Conservation (phyloP, 2,329 filamentous ascomycete species). For the Onygenales sp. region DNA sequence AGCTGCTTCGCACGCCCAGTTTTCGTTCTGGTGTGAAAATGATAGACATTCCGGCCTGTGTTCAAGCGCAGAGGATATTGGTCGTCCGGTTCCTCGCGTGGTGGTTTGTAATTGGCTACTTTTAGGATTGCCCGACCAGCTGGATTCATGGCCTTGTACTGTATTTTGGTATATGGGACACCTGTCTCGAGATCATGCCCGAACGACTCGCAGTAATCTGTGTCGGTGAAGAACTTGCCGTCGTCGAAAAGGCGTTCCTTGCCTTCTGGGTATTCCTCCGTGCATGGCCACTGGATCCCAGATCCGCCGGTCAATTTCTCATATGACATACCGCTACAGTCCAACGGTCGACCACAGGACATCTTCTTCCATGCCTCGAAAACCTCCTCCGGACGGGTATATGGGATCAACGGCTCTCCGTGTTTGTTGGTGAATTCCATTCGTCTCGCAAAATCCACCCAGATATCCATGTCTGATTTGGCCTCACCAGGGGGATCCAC, state of each 20-base stretch:
- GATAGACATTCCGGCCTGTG: constrained; percentile 25
- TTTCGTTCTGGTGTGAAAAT: constrained; percentile 31
- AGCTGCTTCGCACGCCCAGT: constrained; percentile 24
- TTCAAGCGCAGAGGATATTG: constrained; percentile 25
- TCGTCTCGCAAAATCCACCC: constrained; percentile 23
- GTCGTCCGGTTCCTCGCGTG: constrained; percentile 20
- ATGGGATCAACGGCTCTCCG: constrained; percentile 22
- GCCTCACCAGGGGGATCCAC: constrained; percentile 30
- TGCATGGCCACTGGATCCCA: constrained; percentile 32
- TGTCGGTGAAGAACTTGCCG: constrained; percentile 26
- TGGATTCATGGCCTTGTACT: constrained; percentile 24
- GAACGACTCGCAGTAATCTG: constrained; percentile 27
- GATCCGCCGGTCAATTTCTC: constrained; percentile 26
- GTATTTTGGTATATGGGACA: constrained; percentile 19
- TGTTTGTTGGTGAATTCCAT: constrained; percentile 29
- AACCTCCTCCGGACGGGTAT: constrained; percentile 21
- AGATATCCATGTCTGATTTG: constrained; percentile 27
- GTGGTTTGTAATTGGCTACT: constrained; percentile 21
- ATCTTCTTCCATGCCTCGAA: constrained; percentile 29
- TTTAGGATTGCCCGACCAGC: constrained; percentile 28
- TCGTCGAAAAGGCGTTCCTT: constrained; percentile 26
- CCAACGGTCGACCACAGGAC: constrained; percentile 25
- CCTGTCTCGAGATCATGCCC: constrained; percentile 31
- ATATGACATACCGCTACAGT: constrained; percentile 26
- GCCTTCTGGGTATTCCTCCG: constrained; percentile 21